Conservation (phyloP, 2,329 filamentous ascomycete species). For the Leptographium lundbergii region DNA sequence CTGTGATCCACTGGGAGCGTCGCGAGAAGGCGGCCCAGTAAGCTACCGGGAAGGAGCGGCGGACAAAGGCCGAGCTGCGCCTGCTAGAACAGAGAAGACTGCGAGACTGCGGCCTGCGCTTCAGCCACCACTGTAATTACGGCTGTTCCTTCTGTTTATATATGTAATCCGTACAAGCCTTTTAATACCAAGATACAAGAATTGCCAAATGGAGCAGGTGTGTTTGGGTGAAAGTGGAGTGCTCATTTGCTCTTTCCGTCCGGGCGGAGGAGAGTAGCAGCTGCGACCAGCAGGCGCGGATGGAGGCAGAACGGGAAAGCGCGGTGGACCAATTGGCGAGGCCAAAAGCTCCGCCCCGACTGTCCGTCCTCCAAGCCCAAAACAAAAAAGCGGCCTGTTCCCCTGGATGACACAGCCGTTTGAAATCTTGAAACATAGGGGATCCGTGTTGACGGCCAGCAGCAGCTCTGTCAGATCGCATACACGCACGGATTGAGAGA, state of each 20-base stretch:
- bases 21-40: conserved; percentile 31
- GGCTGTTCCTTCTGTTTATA: background rate
- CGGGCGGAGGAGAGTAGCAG: background rate
- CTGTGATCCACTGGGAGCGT: conserved; percentile 63
- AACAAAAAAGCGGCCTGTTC: background rate
- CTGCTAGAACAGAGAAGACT: background rate
- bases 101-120: background rate
- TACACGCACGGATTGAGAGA: background rate
- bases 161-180: conserved; percentile 1
- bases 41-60: background rate
- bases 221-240: background rate
- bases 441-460: background rate
- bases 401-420: background rate
- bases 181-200: conserved; percentile 1
- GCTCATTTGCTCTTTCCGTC: background rate
- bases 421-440: background rate
- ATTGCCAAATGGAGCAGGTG: background rate
- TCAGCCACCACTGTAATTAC: background rate
- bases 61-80: background rate
- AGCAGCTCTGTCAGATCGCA: background rate
- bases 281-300: background rate
- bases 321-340: no score
- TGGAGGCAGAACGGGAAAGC: background rate
- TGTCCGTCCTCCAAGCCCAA: background rate
- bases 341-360: background rate